Base-by-base conservation (phyloP, 129 eudicot genomes). In the Ambrosia artemisiifolia region DNA sequence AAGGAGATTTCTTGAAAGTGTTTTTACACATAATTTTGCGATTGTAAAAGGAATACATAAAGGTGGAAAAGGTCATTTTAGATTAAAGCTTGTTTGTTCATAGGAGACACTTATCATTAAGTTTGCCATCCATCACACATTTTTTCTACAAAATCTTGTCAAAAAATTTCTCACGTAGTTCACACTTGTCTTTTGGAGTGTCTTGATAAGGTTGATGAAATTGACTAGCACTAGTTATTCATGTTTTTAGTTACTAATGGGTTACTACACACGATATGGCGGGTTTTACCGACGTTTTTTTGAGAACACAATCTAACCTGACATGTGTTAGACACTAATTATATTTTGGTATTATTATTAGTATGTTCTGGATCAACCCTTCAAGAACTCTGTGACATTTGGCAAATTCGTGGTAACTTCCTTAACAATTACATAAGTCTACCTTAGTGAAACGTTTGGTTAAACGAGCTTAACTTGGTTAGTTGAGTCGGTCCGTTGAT, bases 191-290 rank as follows among this genome's bases (percentile, higher is more conserved):
- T 72, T 51, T 78, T 71, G 50, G 38, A 69, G 60, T 54, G 63
- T 77, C 81, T 63, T 51, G 77, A 78, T 71, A 78, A 78, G 63
- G 73, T 64, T 64, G 67, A 42, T 78, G 82, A 71, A 72, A 64
- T 70, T 78, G 77, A 71, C 77, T 12, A 53, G 61, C 77, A 78
- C 67, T 78, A 70, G 14, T 40, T 70, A 49, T 18, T 19, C 62
- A 56, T 46, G 50, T 46, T 68, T 32, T 67, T 57, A 42, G 16
- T 50, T 3, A 6, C 10, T 44, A 44, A 44, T 24, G 50, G 43
- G 2, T 47, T 17, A 32, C 6, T 57, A 59, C 69, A 60, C 34
- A 1, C 28, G 28, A 24, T 24, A 24, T 24, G 28, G 1, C 28
- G 1, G 28, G 28, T 24, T 24, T 24, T 24, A 24, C 28, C 28